These are phyloP conservation scores for Ceratopteris richardii DNA, from an alignment of 75 land plant genomes.

Conservation along the genomic window DNA sequence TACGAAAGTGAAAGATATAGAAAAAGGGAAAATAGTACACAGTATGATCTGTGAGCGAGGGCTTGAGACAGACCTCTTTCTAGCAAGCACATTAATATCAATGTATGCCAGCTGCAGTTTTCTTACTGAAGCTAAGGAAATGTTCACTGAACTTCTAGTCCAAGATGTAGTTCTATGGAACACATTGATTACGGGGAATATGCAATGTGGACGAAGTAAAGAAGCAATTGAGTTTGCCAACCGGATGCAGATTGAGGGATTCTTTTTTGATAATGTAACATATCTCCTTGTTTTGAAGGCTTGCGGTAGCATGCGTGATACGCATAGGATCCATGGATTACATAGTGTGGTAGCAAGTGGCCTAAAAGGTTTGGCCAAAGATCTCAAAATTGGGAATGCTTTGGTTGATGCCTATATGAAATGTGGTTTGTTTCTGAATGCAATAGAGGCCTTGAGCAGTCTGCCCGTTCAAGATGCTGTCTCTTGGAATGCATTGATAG, in stretches of 20 bases:
- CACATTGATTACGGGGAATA: constrained; percentile 42
- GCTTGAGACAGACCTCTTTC: neutral
- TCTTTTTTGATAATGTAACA: neutral
- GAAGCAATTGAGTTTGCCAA: constrained; percentile 11
- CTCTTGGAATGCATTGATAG: constrained; percentile 18
- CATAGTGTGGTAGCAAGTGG: constrained; percentile 6
- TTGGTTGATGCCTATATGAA: constrained; percentile 11
- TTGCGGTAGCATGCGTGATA: constrained; percentile 5
- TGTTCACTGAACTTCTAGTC: constrained; percentile 36
- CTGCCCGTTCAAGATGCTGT: constrained; percentile 7
- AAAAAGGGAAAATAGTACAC: neutral
- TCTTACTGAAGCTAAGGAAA: constrained; percentile 17
- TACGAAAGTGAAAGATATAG: neutral
- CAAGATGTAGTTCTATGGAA: constrained; percentile 55
- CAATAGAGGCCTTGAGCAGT: constrained; percentile 9
- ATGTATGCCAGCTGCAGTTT: constrained; percentile 45
- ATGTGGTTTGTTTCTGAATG: constrained; percentile 6
- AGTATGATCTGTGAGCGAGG: neutral
- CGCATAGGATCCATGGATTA: constrained; percentile 2
- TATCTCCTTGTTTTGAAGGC: neutral
- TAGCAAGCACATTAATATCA: constrained; percentile 12
- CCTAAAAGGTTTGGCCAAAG: neutral
- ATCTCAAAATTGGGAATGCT: constrained; percentile 2
- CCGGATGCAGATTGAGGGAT: constrained; percentile 9
- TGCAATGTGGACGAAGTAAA: neutral